Conservation (phyloP, 2,329 filamentous ascomycete species). For the Aspergillus intermedius region DNA sequence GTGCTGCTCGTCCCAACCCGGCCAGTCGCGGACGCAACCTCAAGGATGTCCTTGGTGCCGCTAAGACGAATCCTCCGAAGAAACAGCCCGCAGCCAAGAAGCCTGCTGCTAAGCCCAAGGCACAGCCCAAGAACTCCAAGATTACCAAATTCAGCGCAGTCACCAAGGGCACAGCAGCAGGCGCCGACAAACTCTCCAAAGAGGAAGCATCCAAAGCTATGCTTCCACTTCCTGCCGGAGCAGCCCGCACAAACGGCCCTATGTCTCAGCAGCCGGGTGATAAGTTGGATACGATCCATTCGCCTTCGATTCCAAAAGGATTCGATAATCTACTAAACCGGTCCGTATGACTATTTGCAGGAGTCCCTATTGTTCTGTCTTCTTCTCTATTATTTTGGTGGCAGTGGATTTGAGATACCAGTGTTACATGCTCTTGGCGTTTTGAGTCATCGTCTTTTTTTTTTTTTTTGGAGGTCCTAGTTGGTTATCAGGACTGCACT, state of each 20-base stretch:
- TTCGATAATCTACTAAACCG: constrained; percentile 15
- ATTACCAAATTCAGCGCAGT: constrained; percentile 30
- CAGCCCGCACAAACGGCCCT: constrained; percentile 32
- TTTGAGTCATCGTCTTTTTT: constrained; percentile 5
- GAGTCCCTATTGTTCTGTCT: background rate
- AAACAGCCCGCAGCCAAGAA: constrained; percentile 19
- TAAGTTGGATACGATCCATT: constrained; percentile 17
- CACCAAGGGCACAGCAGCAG: constrained; percentile 23
- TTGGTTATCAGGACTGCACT: background rate
- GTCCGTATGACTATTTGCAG: constrained; percentile 2
- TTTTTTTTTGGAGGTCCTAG: too few species aligned
- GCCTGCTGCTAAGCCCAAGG: constrained; percentile 4
- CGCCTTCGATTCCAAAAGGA: constrained; percentile 18
- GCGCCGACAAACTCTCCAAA: constrained; percentile 15
- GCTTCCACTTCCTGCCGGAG: constrained; percentile 28
- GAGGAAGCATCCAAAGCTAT: constrained; percentile 26
- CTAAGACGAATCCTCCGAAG: constrained; percentile 10
- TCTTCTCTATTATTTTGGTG: constrained; percentile 4
- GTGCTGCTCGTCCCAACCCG: constrained; percentile 18
- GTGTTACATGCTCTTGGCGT: constrained; percentile 24
- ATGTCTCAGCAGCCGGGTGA: constrained; percentile 20
- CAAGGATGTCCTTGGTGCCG: constrained; percentile 17
- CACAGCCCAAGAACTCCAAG: constrained; percentile 15
- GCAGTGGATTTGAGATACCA: constrained; percentile 25
- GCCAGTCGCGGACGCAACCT: constrained; percentile 26